Evolutionary conservation across 2,329 filamentous ascomycete species (phyloP).

Genomic region (Dichotomopilus funicola): DNA sequence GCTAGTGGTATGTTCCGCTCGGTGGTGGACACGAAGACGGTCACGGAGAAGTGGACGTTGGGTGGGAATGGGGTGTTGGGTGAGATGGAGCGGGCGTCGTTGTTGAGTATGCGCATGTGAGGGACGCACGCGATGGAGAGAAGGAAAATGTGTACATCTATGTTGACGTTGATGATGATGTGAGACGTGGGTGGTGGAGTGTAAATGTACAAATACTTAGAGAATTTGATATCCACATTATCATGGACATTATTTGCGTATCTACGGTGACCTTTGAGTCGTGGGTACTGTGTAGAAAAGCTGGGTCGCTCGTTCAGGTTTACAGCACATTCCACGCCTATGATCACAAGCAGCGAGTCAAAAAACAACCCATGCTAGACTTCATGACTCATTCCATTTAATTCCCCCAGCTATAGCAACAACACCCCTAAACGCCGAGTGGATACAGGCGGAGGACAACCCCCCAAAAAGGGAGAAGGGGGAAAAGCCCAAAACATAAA

Average conservation of each 20-base stretch:
- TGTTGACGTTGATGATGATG: too few species aligned
- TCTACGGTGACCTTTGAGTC: too few species aligned
- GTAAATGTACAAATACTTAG: too few species aligned
- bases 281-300: too few species aligned
- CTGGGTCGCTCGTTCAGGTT: too few species aligned
- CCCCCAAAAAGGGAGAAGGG: conserved; percentile 1
- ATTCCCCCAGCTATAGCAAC: background rate
- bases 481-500: background rate
- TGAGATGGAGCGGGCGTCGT: conserved; percentile 67
- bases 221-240: too few species aligned
- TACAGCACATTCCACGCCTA: too few species aligned
- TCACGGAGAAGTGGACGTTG: conserved; percentile 78
- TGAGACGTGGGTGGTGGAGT: too few species aligned
- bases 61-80: conserved; percentile 76
- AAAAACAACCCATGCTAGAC: background rate
- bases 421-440: conserved; percentile 3
- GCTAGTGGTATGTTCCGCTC: conserved; percentile 72
- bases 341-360: too few species aligned
- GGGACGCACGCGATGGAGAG: too few species aligned
- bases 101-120: conserved; percentile 44
- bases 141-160: background rate
- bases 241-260: too few species aligned
- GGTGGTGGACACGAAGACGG: conserved; percentile 61
- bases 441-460: conserved; percentile 1
- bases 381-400: background rate